A percentile compares a stretch with the other conserved stretches of the same genome.
Evolutionary conservation across 2,329 filamentous ascomycete genomes (phyloP).

Genomic region (Ophiostoma populinum): DNA sequence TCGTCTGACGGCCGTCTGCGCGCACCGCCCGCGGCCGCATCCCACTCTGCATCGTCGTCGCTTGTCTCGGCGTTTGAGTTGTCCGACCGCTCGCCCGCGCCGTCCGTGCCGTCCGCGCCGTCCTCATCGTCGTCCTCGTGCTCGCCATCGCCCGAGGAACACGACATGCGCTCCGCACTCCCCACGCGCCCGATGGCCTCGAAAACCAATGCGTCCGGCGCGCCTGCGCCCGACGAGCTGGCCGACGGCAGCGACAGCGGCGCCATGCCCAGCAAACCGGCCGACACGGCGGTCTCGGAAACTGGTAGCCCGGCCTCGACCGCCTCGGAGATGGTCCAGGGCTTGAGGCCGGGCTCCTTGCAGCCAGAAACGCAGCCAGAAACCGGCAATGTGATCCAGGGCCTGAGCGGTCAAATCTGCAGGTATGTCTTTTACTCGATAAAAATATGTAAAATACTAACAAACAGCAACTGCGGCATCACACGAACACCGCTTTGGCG

Average conservation of each 20-base stretch:
- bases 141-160: background rate
- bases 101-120: too few species aligned
- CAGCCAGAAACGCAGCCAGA: conserved; percentile 10
- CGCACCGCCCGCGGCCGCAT: background rate
- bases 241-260: too few species aligned
- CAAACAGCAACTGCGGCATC: conserved; percentile 76
- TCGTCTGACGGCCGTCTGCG: background rate
- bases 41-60: background rate
- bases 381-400: conserved; percentile 11
- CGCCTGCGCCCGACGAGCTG: conserved; percentile 13
- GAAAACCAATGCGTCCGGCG: conserved; percentile 7
- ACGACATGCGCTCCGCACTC: conserved; percentile 12
- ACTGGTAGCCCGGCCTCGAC: conserved; percentile 11
- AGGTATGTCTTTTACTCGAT: conserved; percentile 44
- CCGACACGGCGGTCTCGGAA: conserved; percentile 5
- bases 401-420: conserved; percentile 48
- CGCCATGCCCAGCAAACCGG: background rate
- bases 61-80: background rate
- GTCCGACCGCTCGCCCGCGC: background rate
- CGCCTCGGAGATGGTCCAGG: conserved; percentile 4
- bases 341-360: background rate
- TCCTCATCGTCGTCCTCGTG: background rate
- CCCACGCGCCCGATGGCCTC: conserved; percentile 13
- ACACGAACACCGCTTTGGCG: conserved; percentile 91
- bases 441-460: background rate